Evolutionary conservation across 163 green algal species (phyloP), one percentile per base, ranked within the genome.

Genomic region (Prototheca wickerhamii): DNA sequence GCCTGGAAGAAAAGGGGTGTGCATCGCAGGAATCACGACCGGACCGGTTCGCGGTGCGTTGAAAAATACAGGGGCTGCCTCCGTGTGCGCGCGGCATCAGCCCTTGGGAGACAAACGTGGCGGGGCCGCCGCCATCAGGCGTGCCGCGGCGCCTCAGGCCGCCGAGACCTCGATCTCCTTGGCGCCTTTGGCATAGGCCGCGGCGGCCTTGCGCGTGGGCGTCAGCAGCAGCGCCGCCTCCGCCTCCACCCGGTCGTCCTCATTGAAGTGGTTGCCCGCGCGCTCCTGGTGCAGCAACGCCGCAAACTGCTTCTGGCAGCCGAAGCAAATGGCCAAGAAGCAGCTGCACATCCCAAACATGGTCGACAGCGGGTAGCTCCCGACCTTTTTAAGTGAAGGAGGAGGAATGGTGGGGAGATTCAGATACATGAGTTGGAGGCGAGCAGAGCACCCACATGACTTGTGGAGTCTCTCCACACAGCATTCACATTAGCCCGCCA

Each of bases 341-440:
- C 65, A 58, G 25, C 82, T 65, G 73, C 91, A 98, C 78, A 98
- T 89, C 49, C 71, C 86, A 74, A 97, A 98, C 82, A 97, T 96
- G 54, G 76, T 75, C 21, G 81, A 79, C 37, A 98, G 74, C 0
- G 89, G 84, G 69, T 96, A 94, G 32, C 84, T 64, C 67, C 72
- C 78, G 33, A 89, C 82, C 82, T 89, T 49, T 49, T 49, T 10
- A 49, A 49, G 40, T 44, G 37, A 15, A 44, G 37, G 37, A 21
- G 37, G 10, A 0, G 37, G 15, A 44, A 15, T 10, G 37, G 37
- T 10, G 0, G 10, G 37, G 10, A 44, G 37, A 0, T 1, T 44
- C 17, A 64, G 12, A 29, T 42, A 18, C 21, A 44, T 25, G 46
- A 30, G 46, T 25, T 54, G 46, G 18, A 12, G 46, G 17, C 25